These are phyloP conservation scores for Phalaenopsis aphrodite DNA, from an alignment of 106 monocot species.

Conservation along the genomic window DNA sequence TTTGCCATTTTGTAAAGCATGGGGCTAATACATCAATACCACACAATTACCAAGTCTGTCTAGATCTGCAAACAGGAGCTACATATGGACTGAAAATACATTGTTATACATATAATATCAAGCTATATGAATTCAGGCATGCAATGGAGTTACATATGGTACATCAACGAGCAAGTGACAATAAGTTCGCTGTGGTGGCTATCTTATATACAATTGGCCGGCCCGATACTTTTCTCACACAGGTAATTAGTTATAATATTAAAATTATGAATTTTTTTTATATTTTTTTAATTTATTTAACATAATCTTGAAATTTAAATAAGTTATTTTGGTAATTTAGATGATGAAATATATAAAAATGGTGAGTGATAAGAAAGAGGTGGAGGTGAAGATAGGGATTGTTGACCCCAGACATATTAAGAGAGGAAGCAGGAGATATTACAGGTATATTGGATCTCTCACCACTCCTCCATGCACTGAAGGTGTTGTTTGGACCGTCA, in stretches of 20 bases:
- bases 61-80: too few relatives aligned
- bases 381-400: conserved; percentile 23
- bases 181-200: conserved; percentile 13
- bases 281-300: background rate
- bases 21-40: too few relatives aligned
- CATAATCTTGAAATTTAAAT: background rate
- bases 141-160: conserved; percentile 8
- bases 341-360: conserved; percentile 27
- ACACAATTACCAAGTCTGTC: too few relatives aligned
- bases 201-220: conserved; percentile 15
- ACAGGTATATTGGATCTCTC: conserved; percentile 81
- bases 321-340: conserved; percentile 7
- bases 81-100: background rate
- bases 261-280: too few relatives aligned
- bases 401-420: conserved; percentile 21
- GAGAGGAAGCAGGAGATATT: conserved; percentile 52
- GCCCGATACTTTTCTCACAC: background rate
- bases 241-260: background rate
- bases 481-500: conserved; percentile 61
- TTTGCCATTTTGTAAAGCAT: too few relatives aligned
- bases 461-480: conserved; percentile 86
- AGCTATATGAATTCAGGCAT: background rate
- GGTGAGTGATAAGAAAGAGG: conserved; percentile 10
- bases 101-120: background rate
- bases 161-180: conserved; percentile 3